phyloP scores from a whole-genome alignment of 345 rosid genomes.

The Rhizophora apiculata region DNA sequence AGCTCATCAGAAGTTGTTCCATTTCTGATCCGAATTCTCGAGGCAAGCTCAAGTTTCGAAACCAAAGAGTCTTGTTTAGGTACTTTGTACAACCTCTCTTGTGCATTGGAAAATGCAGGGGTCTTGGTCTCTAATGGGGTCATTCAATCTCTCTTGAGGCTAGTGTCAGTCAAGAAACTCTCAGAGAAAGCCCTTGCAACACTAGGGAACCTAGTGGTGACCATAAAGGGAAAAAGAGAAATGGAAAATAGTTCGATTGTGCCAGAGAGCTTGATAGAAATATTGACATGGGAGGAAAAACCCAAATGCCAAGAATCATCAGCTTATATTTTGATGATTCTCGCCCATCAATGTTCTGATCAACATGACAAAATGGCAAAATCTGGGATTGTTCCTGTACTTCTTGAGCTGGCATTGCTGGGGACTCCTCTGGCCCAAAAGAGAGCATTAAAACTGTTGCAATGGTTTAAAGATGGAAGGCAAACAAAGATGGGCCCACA shows the following conservation, averaged over 20 bases:
- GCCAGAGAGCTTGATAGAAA: conserved; percentile 66
- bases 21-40: conserved; percentile 47
- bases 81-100: conserved; percentile 52
- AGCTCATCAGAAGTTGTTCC: conserved; percentile 48
- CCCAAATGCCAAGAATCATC: conserved; percentile 83
- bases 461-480: conserved; percentile 94
- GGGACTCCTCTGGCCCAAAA: conserved; percentile 79
- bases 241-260: conserved; percentile 52
- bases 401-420: conserved; percentile 63
- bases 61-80: conserved; percentile 58
- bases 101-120: conserved; percentile 61
- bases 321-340: conserved; percentile 72
- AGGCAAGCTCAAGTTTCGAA: conserved; percentile 44
- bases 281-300: conserved; percentile 78
- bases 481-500: conserved; percentile 80
- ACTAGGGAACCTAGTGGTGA: conserved; percentile 70
- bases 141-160: conserved; percentile 44
- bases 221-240: conserved; percentile 72
- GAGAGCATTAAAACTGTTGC: conserved; percentile 74
- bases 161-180: conserved; percentile 40
- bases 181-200: conserved; percentile 74
- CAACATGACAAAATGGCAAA: conserved; percentile 70
- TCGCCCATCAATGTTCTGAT: conserved; percentile 77
- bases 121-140: conserved; percentile 50
- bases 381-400: conserved; percentile 71